phyloP scores from a whole-genome alignment of 2,329 filamentous ascomycete genomes.

The Fusarium algeriense region DNA sequence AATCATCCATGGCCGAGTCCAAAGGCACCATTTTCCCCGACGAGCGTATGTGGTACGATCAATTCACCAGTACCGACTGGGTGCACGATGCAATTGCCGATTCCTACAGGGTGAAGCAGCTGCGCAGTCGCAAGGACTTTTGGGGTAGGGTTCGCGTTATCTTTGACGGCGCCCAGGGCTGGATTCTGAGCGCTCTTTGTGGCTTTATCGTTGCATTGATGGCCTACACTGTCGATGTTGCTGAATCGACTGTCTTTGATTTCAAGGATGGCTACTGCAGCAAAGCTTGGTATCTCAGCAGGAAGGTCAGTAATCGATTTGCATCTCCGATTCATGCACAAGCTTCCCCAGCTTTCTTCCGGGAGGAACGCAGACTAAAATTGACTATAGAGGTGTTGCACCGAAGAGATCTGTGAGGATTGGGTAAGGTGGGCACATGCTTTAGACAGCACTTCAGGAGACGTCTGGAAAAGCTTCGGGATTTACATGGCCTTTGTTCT shows the following conservation, averaged over 20 bases:
- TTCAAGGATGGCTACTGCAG: conserved; percentile 90
- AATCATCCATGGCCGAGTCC: conserved; percentile 69
- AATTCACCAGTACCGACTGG: conserved; percentile 98
- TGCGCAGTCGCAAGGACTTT: conserved; percentile 85
- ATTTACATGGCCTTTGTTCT: conserved; percentile 82
- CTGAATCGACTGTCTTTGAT: conserved; percentile 88
- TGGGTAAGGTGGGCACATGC: conserved; percentile 69
- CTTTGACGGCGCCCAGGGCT: conserved; percentile 91
- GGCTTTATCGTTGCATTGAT: conserved; percentile 86
- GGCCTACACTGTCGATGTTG: conserved; percentile 90
- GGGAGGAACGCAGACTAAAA: conserved; percentile 14
- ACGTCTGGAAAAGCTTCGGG: conserved; percentile 78
- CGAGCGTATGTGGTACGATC: conserved; percentile 97
- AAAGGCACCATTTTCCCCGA: conserved; percentile 77
- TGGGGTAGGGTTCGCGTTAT: conserved; percentile 81
- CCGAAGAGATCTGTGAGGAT: conserved; percentile 65
- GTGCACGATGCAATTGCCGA: conserved; percentile 97
- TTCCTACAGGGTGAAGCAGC: conserved; percentile 85
- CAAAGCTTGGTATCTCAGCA: conserved; percentile 77
- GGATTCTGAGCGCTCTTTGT: conserved; percentile 92
- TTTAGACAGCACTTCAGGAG: conserved; percentile 59
- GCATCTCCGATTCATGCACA: neutral
- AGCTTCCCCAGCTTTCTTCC: neutral
- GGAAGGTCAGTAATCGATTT: conserved; percentile 64
- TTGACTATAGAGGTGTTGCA: conserved; percentile 64